Evolutionary conservation across 1,139 yeast species (phyloP).

Genomic region (Blastobotrys apis): DNA sequence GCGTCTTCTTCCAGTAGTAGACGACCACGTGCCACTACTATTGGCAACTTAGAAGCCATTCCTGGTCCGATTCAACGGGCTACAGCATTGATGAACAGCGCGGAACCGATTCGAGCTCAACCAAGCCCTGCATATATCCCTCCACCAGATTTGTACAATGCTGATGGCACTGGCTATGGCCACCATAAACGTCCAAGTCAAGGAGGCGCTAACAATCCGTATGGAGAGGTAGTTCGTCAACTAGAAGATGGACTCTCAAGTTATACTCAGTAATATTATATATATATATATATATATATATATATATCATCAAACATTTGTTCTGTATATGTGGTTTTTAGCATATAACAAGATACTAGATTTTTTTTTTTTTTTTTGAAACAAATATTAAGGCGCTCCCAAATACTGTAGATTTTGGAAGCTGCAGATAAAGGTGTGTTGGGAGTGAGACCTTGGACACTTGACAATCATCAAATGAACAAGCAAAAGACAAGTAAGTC

Average conservation of each 20-base stretch:
- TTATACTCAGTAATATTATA: constrained; percentile 8
- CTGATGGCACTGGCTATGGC: constrained; percentile 7
- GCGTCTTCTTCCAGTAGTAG: constrained; percentile 19
- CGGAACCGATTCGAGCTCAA: constrained; percentile 38
- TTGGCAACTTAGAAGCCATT: constrained; percentile 40
- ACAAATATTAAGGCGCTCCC: too few species aligned
- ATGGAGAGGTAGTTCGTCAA: constrained; percentile 32
- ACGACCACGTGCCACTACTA: constrained; percentile 40
- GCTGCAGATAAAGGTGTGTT: too few species aligned
- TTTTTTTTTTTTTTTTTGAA: constrained; percentile 4
- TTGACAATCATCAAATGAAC: too few species aligned
- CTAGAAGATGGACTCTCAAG: constrained; percentile 31
- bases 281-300: too few species aligned
- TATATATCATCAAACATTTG: too few species aligned
- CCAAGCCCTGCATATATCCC: constrained; percentile 42
- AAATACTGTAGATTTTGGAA: too few species aligned
- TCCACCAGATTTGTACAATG: constrained; percentile 36
- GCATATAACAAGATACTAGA: too few species aligned
- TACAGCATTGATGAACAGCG: constrained; percentile 39
- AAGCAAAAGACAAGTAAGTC: too few species aligned
- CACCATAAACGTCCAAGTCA: constrained; percentile 11
- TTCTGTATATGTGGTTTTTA: too few species aligned
- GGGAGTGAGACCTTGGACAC: too few species aligned
- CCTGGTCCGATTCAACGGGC: constrained; percentile 42
- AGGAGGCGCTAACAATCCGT: constrained; percentile 10